phyloP scores from a whole-genome alignment of 192 early-diverging fungal genomes.

The Radiomyces spectabilis region DNA sequence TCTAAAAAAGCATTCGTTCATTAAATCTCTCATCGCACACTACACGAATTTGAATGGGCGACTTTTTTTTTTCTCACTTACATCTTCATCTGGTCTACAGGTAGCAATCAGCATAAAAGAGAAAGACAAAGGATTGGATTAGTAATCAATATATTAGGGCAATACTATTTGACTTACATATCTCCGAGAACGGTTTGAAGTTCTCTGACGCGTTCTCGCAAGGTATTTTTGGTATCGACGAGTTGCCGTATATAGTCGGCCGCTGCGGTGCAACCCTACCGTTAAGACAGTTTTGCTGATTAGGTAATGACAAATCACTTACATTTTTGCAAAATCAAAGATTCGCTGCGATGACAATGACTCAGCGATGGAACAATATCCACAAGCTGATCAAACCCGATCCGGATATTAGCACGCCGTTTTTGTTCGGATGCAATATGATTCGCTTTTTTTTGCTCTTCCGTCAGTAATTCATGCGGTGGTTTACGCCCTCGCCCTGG shows the following conservation, averaged over 20 bases:
- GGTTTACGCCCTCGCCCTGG: constrained; percentile 21
- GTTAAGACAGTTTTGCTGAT: too few species aligned
- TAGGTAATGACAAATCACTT: too few species aligned
- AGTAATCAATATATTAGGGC: neutral
- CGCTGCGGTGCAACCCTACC: too few species aligned
- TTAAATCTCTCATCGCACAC: too few species aligned
- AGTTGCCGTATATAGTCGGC: constrained; percentile 68
- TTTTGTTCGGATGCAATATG: constrained; percentile 95
- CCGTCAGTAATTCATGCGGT: constrained; percentile 63
- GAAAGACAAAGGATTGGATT: neutral
- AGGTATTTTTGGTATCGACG: constrained; percentile 42
- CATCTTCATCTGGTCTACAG: neutral
- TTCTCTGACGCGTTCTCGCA: constrained; percentile 36
- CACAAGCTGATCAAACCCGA: constrained; percentile 84
- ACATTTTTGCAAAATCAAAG: constrained; percentile 74
- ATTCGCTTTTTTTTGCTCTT: constrained; percentile 82
- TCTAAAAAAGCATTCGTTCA: too few species aligned
- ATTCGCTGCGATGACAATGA: constrained; percentile 75
- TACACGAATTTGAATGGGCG: too few species aligned
- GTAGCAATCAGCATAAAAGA: neutral
- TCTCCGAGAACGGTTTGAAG: constrained; percentile 38
- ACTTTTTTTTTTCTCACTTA: too few species aligned
- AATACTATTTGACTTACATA: too few species aligned
- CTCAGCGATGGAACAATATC: constrained; percentile 77
- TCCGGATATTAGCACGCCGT: constrained; percentile 80